Percentiles rank a stretch among this genome's conserved stretches.
Conservation (phyloP, 2,329 filamentous ascomycete species). For the Claviceps fusiformis region DNA sequence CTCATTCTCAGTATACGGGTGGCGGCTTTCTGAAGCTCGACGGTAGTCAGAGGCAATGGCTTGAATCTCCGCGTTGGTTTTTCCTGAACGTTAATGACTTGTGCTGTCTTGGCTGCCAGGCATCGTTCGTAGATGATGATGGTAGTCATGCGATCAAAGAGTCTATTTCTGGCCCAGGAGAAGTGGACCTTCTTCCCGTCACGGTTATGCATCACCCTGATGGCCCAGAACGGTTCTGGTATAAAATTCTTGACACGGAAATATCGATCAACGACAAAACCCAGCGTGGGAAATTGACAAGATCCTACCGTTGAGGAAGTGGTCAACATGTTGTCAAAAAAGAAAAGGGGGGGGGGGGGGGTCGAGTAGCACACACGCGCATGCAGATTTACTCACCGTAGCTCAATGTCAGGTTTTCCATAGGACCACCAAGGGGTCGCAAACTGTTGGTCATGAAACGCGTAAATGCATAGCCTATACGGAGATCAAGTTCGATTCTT, state of each 20-base stretch:
- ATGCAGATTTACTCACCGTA: constrained; percentile 47
- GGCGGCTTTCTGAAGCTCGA: constrained; percentile 92
- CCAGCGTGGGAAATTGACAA: constrained; percentile 92
- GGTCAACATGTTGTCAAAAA: neutral
- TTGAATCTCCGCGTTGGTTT: constrained; percentile 93
- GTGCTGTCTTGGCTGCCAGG: constrained; percentile 59
- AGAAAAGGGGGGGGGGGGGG: neutral
- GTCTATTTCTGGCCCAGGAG: constrained; percentile 63
- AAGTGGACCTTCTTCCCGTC: constrained; percentile 73
- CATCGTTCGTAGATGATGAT: constrained; percentile 78
- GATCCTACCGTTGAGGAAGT: constrained; percentile 42
- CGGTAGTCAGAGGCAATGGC: constrained; percentile 83
- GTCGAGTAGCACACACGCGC: neutral
- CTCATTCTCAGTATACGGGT: constrained; percentile 81
- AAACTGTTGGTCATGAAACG: constrained; percentile 71
- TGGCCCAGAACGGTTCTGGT: constrained; percentile 83
- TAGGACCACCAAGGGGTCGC: constrained; percentile 53
- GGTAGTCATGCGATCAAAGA: constrained; percentile 79
- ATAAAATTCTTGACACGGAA: constrained; percentile 89
- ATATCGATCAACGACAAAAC: constrained; percentile 94
- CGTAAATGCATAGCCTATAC: constrained; percentile 87
- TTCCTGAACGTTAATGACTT: constrained; percentile 72
- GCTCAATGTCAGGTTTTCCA: constrained; percentile 57
- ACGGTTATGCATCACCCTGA: constrained; percentile 68
- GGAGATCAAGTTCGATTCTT: constrained; percentile 81